Base-by-base conservation (phyloP, 306 rosid genomes). In the Sophora flavescens region DNA sequence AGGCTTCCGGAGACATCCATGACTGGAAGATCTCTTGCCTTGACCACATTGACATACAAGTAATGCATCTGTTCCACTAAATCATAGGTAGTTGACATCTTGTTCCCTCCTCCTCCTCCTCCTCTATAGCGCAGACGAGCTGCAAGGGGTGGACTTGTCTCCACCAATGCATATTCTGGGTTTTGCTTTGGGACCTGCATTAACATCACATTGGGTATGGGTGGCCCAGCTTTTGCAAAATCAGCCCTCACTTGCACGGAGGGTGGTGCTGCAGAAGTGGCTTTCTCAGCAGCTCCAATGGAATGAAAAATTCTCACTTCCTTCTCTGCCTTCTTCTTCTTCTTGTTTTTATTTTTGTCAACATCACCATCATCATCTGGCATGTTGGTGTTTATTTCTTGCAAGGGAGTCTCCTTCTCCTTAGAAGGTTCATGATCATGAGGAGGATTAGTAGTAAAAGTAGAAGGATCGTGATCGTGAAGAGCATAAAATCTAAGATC, bases 1-100 rank as follows among this genome's bases (percentile, higher is more conserved):
- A 95, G 85, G 68, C 99, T 92, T 38, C 99, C 97, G 0, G 97
- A 6, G 26, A 90, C 71, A 82, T 95, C 99, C 99, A 95, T 95
- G 6, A 80, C 87, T 0, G 98, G 99, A 41, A 95, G 98, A 65
- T 91, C 97, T 72, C 87, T 85, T 6, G 98, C 99, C 68, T 92
- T 95, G 17, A 89, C 98, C 53, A 95, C 99, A 77, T 82, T 92
- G 13, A 92, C 98, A 78, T 92, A 95, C 86, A 95, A 72, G 85
- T 60, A 95, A 47, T 92, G 88, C 99, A 95, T 95, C 80, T 74
- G 93, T 80, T 95, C 99, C 68, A 95, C 99, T 17, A 95, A 76
- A 64, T 95, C 99, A 51, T 92, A 95, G 1, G 99, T 95, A 53
- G 87, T 88, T n/a, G 91, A 78, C n/a, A 89, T 90, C 83, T 95